Conservation (phyloP, 257 asterid genomes). For the Asclepias syriaca region DNA sequence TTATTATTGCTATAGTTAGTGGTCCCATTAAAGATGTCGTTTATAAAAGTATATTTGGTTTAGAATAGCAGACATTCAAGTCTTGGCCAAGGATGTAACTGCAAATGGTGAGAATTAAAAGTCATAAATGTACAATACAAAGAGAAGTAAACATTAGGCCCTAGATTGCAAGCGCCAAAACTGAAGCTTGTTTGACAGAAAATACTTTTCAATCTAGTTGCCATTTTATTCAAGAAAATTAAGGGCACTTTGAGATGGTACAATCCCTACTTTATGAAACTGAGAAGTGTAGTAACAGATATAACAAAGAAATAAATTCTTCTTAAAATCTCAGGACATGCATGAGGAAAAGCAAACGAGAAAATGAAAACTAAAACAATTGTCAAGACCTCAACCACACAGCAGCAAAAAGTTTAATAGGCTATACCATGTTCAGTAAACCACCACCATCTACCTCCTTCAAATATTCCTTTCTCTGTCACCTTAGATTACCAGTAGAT, state of each 20-base stretch:
- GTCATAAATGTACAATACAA: neutral
- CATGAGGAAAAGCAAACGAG: neutral
- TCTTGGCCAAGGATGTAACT: too few species aligned
- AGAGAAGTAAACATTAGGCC: neutral
- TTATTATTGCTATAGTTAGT: too few species aligned
- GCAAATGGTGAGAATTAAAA: neutral
- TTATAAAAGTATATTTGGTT: too few species aligned
- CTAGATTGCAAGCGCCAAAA: neutral
- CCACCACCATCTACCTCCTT: neutral
- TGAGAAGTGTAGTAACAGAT: neutral
- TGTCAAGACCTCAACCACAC: neutral
- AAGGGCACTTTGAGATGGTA: neutral
- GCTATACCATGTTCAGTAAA: neutral
- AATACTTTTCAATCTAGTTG: neutral
- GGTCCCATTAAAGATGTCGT: too few species aligned
- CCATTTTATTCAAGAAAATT: too few species aligned
- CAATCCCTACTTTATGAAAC: neutral
- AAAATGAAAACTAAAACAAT: neutral
- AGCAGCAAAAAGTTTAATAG: neutral
- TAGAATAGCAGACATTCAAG: too few species aligned
- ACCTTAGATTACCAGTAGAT: neutral
- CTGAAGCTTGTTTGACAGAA: neutral
- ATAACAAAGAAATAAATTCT: neutral
- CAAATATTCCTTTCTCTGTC: neutral
- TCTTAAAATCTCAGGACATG: neutral